Base-by-base conservation (phyloP, 2,329 filamentous ascomycete genomes). In the Colletotrichum echinochloae region DNA sequence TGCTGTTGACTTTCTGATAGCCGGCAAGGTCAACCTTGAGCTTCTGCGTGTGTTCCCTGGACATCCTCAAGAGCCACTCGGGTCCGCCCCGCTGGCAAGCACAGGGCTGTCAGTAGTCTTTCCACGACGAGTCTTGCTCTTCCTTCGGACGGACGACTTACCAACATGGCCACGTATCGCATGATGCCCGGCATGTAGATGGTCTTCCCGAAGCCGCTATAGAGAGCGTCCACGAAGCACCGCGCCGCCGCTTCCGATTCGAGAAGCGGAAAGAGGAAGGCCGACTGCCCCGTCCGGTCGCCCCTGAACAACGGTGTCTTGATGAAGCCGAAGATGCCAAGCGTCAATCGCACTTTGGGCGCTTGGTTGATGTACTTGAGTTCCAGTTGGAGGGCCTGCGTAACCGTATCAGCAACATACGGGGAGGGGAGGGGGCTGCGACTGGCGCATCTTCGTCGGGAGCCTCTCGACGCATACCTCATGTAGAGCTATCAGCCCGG, bases 191-290 rank as follows among this genome's bases (percentile, higher is more conserved):
- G 78, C 62, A 79, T 54, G 66, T 76, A 78, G 2, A 79, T 76
- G 0, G 72, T 77, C 5, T 60, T 71, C 3, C 77, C 76, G 37
- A 77, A 75, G 5, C 76, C 76, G 63, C 77, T 78, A 51, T 77
- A 78, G 12, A 80, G 57, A 1, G 66, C 61, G 30, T 76, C 70
- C 3, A 75, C 77, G 30, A 80, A 72, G 0, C 70, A 57, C 52
- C 78, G 74, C 30, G 74, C 74, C 0, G 79, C 79, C 5, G 75
- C 76, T 30, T 78, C 76, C 2, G 78, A 74, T 26, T 80, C 74
- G 11, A 81, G 41, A 16, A 80, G 39, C 4, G 78, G 78, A 6
- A 76, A 71, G 2, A 78, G 8, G 26, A 80, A 79, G 39, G 75
- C 60, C 23, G 72, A 71, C 44, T 76, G 71, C 6, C 70, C 70